Conservation (phyloP, 768 basidiomycete genomes). For the Vararia minispora region DNA sequence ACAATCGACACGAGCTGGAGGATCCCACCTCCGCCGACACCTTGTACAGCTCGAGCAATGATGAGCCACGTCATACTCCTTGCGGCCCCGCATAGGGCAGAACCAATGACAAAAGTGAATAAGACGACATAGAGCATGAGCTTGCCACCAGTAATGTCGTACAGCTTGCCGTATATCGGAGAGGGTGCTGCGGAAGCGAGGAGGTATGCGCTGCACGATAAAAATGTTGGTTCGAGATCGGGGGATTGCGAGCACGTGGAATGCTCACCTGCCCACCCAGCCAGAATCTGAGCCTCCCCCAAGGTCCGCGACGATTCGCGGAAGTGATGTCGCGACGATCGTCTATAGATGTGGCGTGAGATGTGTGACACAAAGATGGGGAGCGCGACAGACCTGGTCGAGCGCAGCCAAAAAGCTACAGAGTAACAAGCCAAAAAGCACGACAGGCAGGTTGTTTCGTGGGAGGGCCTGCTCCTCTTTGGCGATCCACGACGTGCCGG, state of each 20-base stretch:
- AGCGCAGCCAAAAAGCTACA: constrained; percentile 30
- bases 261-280: constrained; percentile 58
- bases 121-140: constrained; percentile 25
- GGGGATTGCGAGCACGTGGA: background rate
- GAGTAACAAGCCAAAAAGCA: background rate
- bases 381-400: constrained; percentile 42
- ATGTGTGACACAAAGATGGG: background rate
- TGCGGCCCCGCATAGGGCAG: constrained; percentile 32
- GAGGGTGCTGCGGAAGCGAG: constrained; percentile 16
- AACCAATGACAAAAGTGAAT: constrained; percentile 26
- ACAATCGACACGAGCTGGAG: constrained; percentile 26
- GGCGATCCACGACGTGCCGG: too few relatives aligned
- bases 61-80: constrained; percentile 33
- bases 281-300: constrained; percentile 54
- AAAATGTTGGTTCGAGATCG: too few relatives aligned
- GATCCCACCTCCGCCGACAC: constrained; percentile 32
- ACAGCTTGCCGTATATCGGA: constrained; percentile 23
- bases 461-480: background rate
- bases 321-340: constrained; percentile 61
- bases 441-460: background rate
- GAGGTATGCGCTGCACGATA: constrained; percentile 19
- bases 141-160: constrained; percentile 25
- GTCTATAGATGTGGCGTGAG: too few relatives aligned
- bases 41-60: constrained; percentile 29
- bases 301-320: constrained; percentile 57